A percentile compares a stretch with the other conserved stretches of the same genome.
phyloP scores from a whole-genome alignment of 1,284 basidiomycete species.

The Cystobasidium slooffiae region DNA sequence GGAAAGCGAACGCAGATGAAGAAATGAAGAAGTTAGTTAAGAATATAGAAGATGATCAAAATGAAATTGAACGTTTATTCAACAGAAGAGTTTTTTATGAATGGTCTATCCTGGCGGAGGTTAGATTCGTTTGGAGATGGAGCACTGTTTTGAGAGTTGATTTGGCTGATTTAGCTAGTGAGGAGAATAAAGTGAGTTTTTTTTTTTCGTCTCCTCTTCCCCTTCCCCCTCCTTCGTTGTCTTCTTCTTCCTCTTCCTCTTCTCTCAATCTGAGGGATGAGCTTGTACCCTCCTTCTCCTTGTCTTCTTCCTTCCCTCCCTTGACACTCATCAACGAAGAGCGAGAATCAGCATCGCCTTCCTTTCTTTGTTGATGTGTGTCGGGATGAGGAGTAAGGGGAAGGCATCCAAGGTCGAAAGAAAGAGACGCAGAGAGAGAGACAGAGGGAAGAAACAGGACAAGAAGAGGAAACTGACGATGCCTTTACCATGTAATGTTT shows the following conservation, averaged over 20 bases:
- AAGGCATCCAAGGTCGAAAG: no score
- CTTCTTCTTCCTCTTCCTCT: no score
- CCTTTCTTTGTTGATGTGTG: no score
- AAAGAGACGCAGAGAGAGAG: no score
- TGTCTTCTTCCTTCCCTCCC: no score
- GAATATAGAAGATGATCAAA: conserved; percentile 37
- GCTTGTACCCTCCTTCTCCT: no score
- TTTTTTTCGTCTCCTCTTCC: neutral
- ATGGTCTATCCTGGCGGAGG: conserved; percentile 20
- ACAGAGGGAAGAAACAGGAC: neutral
- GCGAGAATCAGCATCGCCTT: no score
- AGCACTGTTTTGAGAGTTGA: conserved; percentile 15
- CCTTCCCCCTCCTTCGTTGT: no score
- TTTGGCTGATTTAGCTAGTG: conserved; percentile 1
- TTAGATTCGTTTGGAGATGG: conserved; percentile 28
- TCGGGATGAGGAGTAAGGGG: no score
- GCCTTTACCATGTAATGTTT: neutral
- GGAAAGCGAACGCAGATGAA: conserved; percentile 11
- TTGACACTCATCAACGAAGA: no score
- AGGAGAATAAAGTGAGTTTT: conserved; percentile 25
- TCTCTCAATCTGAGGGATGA: no score
- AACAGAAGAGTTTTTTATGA: conserved; percentile 18
- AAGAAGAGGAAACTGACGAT: neutral
- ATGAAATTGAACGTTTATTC: conserved; percentile 4
- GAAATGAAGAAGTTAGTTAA: conserved; percentile 30